Conservation (phyloP, 306 rosid genomes). For the Adenanthera pavonina region DNA sequence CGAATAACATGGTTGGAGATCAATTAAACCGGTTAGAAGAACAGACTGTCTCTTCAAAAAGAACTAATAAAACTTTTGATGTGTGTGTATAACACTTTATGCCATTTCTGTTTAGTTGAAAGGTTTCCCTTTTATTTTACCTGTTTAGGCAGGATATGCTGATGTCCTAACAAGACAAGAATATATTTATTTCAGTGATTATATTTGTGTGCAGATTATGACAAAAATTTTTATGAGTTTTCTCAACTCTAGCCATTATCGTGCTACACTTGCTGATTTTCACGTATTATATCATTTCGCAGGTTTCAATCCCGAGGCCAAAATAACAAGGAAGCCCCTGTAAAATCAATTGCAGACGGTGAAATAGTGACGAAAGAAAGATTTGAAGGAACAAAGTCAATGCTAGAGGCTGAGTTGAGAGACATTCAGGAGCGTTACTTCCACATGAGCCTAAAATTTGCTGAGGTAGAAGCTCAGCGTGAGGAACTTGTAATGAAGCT, state of each 20-base stretch:
- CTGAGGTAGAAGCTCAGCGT: conserved; percentile 88
- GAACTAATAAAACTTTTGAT: neutral
- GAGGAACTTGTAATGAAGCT: conserved; percentile 95
- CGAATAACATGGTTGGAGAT: conserved; percentile 55
- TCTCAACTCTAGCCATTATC: neutral
- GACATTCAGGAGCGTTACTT: conserved; percentile 87
- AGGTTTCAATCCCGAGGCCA: conserved; percentile 58
- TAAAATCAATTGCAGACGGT: conserved; percentile 50
- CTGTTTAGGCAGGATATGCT: conserved; percentile 16
- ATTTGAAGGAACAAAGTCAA: conserved; percentile 62
- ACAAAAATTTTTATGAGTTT: neutral
- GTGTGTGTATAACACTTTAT: conserved; percentile 14
- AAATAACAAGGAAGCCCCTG: conserved; percentile 41
- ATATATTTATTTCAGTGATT: neutral
- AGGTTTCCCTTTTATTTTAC: neutral
- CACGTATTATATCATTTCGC: conserved; percentile 27
- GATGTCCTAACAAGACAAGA: neutral
- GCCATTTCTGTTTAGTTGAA: conserved; percentile 8
- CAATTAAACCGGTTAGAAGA: conserved; percentile 64
- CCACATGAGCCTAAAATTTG: conserved; percentile 89
- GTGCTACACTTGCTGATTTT: neutral
- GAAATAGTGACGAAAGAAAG: conserved; percentile 63
- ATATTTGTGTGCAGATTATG: neutral
- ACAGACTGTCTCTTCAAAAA: conserved; percentile 27
- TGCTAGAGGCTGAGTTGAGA: conserved; percentile 77